phyloP scores from a whole-genome alignment of 805 yeast genomes.

The Dipodascus geniculatus region DNA sequence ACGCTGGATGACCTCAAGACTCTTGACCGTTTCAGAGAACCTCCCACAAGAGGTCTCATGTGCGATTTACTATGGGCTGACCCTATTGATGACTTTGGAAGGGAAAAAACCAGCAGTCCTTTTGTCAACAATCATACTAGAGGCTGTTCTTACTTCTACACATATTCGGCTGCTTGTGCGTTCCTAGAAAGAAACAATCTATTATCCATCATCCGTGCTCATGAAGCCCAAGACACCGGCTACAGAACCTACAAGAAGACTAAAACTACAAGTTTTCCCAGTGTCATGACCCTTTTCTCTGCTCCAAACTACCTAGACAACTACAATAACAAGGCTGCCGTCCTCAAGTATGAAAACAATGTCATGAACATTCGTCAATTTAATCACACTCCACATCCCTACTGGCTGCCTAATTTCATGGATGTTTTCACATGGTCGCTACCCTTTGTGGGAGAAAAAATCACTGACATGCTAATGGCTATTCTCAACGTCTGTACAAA shows the following conservation, averaged over 20 bases:
- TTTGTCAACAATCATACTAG: conserved; percentile 63
- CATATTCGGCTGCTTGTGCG: conserved; percentile 69
- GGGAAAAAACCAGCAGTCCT: conserved; percentile 30
- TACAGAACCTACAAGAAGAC: conserved; percentile 89
- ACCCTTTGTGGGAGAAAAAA: conserved; percentile 94
- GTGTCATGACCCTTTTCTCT: conserved; percentile 79
- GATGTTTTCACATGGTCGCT: conserved; percentile 96
- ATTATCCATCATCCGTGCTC: conserved; percentile 84
- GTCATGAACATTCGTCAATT: conserved; percentile 94
- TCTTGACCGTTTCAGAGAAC: conserved; percentile 76
- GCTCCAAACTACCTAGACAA: conserved; percentile 93
- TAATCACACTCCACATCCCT: conserved; percentile 88
- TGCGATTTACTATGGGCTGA: conserved; percentile 96
- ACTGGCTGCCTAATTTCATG: conserved; percentile 94
- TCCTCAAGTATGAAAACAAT: conserved; percentile 78
- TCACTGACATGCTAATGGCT: conserved; percentile 83
- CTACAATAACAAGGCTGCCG: conserved; percentile 91
- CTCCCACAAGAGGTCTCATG: conserved; percentile 88
- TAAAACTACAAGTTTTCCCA: conserved; percentile 75
- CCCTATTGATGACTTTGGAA: conserved; percentile 84
- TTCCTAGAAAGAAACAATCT: conserved; percentile 70
- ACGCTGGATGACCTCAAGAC: conserved; percentile 55
- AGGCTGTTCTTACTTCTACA: conserved; percentile 87
- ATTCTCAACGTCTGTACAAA: conserved; percentile 90
- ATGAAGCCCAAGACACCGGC: conserved; percentile 97